Evolutionary conservation across 441 rosid species (phyloP).

Genomic region (Erodium moschatum): DNA sequence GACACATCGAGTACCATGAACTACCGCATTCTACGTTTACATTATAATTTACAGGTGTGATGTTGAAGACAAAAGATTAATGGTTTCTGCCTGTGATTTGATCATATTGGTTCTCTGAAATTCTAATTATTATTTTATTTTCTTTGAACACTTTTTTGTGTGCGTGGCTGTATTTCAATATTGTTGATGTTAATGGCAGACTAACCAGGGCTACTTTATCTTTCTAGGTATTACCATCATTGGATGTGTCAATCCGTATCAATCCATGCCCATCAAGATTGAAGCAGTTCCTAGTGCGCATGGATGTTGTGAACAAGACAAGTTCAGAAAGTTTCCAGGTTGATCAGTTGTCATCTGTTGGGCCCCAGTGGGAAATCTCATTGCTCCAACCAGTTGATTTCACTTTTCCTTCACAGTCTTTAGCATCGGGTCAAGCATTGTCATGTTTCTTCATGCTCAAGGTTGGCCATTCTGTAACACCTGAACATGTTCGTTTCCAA

Average conservation of each 20-base stretch:
- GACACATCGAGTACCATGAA: conserved; percentile 65
- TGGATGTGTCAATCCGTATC: conserved; percentile 69
- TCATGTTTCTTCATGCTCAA: conserved; percentile 77
- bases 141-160: background rate
- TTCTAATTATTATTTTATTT: conserved; percentile 7
- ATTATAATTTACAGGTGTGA: conserved; percentile 64
- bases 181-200: background rate
- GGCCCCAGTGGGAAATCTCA: conserved; percentile 74
- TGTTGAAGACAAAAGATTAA: background rate
- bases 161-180: conserved; percentile 7
- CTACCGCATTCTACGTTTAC: conserved; percentile 82
- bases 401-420: conserved; percentile 50
- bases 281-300: conserved; percentile 78
- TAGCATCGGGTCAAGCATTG: conserved; percentile 73
- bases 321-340: conserved; percentile 60
- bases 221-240: conserved; percentile 69
- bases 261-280: conserved; percentile 76
- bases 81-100: background rate
- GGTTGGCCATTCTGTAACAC: conserved; percentile 31
- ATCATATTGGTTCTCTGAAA: conserved; percentile 9
- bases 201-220: conserved; percentile 15
- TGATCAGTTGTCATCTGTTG: conserved; percentile 70
- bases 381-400: conserved; percentile 63
- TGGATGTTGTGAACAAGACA: conserved; percentile 75
- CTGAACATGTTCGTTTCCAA: conserved; percentile 9